Percentiles rank a stretch among this genome's conserved stretches.
These are phyloP conservation scores for Eutrema salsugineum DNA, from an alignment of 441 rosid genomes.

Conservation along the genomic window DNA sequence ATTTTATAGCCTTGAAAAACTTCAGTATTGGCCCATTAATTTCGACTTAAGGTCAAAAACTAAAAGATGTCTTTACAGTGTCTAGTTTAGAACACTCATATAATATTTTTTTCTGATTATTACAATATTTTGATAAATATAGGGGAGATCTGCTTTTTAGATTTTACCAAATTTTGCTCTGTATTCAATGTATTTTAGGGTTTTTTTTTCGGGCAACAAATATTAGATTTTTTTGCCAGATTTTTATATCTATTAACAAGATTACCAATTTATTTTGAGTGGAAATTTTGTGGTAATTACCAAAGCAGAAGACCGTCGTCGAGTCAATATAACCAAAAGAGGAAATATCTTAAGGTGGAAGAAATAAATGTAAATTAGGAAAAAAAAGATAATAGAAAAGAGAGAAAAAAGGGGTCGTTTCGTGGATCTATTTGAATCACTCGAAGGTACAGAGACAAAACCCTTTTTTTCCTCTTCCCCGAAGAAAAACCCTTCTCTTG, in stretches of 20 bases:
- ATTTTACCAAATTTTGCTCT: not conserved
- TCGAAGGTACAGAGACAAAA: conserved; percentile 31
- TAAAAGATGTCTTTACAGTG: too few relatives aligned
- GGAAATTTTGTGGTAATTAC: not conserved
- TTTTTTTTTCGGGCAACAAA: not conserved
- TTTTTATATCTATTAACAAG: not conserved
- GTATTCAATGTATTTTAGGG: not conserved
- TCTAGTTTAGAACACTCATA: too few relatives aligned
- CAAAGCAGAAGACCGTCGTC: conserved; percentile 5
- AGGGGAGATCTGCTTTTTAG: too few relatives aligned
- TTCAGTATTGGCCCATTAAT: not conserved
- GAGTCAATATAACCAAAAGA: conserved; percentile 7
- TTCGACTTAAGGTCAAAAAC: too few relatives aligned
- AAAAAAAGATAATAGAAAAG: not conserved
- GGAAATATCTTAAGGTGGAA: conserved; percentile 31
- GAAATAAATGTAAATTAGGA: not conserved
- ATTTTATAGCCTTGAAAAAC: not conserved
- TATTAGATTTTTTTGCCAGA: not conserved
- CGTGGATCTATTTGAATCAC: conserved; percentile 74
- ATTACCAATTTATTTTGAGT: not conserved
- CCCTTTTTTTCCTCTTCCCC: conserved; percentile 47
- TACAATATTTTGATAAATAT: too few relatives aligned
- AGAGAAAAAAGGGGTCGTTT: not conserved
- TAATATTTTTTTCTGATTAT: too few relatives aligned
- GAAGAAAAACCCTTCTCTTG: conserved; percentile 43